Conservation (phyloP, 768 basidiomycete species). For the Kwoniella pini region DNA sequence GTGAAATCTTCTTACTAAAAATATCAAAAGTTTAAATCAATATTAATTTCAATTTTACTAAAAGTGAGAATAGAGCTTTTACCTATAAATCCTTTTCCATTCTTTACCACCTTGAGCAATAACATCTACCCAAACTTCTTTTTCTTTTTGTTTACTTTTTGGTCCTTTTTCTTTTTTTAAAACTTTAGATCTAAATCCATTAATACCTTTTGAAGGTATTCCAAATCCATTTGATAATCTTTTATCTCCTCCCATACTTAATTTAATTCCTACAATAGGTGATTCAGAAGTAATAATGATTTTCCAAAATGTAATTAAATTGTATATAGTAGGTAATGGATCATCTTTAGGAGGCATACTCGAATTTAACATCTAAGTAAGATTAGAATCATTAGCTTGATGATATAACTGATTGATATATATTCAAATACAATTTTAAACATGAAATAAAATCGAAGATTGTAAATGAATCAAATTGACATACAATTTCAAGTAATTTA, state of each 20-base stretch:
- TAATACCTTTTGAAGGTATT: background rate
- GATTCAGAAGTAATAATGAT: conserved; percentile 17
- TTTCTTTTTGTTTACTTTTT: conserved; percentile 18
- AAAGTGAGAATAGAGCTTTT: conserved; percentile 49
- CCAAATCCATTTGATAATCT: background rate
- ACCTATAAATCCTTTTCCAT: conserved; percentile 89
- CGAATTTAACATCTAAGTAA: conserved; percentile 22
- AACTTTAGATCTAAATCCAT: too few relatives aligned
- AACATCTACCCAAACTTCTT: conserved; percentile 63
- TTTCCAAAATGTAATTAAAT: conserved; percentile 25
- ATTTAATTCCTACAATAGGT: conserved; percentile 21
- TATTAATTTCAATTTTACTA: background rate
- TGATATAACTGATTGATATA: too few relatives aligned
- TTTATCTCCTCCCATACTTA: conserved; percentile 22
- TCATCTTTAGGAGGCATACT: conserved; percentile 26
- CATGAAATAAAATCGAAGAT: background rate
- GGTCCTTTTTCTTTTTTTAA: too few relatives aligned
- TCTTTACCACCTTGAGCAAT: conserved; percentile 70
- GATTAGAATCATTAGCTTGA: too few relatives aligned
- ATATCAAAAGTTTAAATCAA: too few relatives aligned
- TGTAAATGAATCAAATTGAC: background rate
- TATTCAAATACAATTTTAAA: background rate
- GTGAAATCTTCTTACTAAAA: conserved; percentile 71
- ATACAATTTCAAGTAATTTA: conserved; percentile 12
- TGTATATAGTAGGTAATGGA: conserved; percentile 21